Base-by-base conservation (phyloP, 495 filamentous ascomycete genomes). In the Hypoxylon crocopeplum region DNA sequence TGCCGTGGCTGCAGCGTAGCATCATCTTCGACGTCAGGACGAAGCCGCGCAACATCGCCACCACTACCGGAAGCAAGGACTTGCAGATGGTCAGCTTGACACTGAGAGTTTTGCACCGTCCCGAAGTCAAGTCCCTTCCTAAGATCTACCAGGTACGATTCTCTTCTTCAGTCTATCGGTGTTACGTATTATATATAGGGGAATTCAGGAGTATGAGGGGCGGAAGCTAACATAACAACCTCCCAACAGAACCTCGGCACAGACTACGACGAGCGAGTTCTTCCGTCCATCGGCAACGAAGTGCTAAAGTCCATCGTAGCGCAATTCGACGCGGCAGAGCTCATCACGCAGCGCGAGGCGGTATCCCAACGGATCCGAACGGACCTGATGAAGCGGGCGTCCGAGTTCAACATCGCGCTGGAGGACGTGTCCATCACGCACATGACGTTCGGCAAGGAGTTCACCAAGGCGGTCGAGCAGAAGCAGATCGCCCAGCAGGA, bases 401-500 rank as follows among this genome's bases (percentile, higher is more conserved):
- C 85, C 42, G 95, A 99, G 75, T 99, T 99, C 86, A 97, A 99
- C 82, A 99, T 99, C 74, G 89, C 90, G 25, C 89, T 99, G 34
- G 94, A 99, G 76, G 94, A 99, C 69, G 94, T 99, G 53, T 95
- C 90, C 66, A 99, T 99, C 81, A 99, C 94, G 34, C 94, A 99
- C 85, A 98, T 99, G 94, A 98, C 94, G 48, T 99, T 99, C 76
- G 94, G 94, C 51, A 93, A 92, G 79, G 94, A 99, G 79, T 99
- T 99, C 86, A 99, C 94, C 54, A 85, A 86, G 60, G 94, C 94
- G 56, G 94, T 99, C 67, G 94, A 99, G 80, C 95, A 99, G 83
- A 99, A 99, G 84, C 94, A 99, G 82, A 99, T 99, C 74, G 94
- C 94, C 20, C 94, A 99, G 79, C 94, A 99, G 76, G 94, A 99